Conservation (phyloP, 2,329 filamentous ascomycete genomes). For the Colletotrichum musae region DNA sequence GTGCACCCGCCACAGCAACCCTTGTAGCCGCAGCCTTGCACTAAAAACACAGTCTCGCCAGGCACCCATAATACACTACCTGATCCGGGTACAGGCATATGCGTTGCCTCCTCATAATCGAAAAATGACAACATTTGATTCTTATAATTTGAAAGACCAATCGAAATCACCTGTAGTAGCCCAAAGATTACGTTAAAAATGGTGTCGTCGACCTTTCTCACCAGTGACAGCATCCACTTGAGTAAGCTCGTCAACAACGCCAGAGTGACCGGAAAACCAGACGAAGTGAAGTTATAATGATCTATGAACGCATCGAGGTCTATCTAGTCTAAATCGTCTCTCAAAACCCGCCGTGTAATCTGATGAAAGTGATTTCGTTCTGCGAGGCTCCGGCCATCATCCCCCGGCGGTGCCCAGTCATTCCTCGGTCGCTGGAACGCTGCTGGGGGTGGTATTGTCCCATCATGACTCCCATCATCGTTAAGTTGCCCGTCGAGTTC, state of each 20-base stretch:
- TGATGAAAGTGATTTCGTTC: constrained; percentile 30
- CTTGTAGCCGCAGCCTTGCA: constrained; percentile 39
- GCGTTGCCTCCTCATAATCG: too few relatives aligned
- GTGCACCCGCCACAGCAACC: constrained; percentile 34
- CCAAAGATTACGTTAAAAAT: neutral
- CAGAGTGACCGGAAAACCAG: neutral
- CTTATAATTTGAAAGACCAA: neutral
- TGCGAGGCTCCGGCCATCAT: constrained; percentile 50
- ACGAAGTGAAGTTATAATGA: neutral
- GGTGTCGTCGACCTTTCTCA: neutral
- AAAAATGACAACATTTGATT: too few relatives aligned
- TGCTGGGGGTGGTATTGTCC: constrained; percentile 50
- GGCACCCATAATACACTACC: neutral
- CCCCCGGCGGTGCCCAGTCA: constrained; percentile 57
- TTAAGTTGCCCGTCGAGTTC: constrained; percentile 53
- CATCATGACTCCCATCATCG: constrained; percentile 55
- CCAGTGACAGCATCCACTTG: neutral
- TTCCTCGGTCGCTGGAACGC: constrained; percentile 49
- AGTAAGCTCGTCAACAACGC: neutral
- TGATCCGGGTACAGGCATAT: too few relatives aligned
- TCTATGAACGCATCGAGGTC: neutral
- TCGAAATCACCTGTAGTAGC: neutral
- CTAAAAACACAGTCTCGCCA: constrained; percentile 20
- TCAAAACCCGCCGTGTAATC: neutral
- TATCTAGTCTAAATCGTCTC: constrained; percentile 8